phyloP scores from a whole-genome alignment of 2,329 filamentous ascomycete species.

The Calonectria naviculata region DNA sequence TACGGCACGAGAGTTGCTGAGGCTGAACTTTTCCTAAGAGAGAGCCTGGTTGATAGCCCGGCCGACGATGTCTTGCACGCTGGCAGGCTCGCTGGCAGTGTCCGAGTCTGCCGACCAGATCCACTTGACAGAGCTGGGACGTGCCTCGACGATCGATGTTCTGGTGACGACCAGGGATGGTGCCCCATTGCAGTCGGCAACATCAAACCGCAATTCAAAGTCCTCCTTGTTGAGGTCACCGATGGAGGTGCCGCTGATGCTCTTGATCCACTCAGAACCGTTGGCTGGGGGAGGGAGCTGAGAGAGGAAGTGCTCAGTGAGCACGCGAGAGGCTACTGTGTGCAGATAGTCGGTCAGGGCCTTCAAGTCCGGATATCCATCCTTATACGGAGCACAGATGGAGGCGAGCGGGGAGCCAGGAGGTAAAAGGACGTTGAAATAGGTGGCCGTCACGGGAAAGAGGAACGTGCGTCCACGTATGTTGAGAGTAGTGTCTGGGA shows the following conservation, averaged over 20 bases:
- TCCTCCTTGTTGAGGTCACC: constrained; percentile 40
- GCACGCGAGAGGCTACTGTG: constrained; percentile 53
- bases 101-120: constrained; percentile 40
- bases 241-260: constrained; percentile 47
- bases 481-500: constrained; percentile 53
- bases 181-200: constrained; percentile 35
- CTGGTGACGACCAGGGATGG: constrained; percentile 37
- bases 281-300: constrained; percentile 25
- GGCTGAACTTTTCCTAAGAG: constrained; percentile 26
- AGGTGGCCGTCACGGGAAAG: constrained; percentile 56
- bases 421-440: constrained; percentile 56
- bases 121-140: constrained; percentile 39
- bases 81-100: constrained; percentile 21
- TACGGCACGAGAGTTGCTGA: background rate
- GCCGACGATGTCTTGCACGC: constrained; percentile 38
- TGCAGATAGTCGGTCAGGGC: constrained; percentile 60
- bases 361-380: constrained; percentile 56
- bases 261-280: constrained; percentile 41
- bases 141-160: constrained; percentile 27
- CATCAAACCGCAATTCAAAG: constrained; percentile 45
- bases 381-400: constrained; percentile 55
- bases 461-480: constrained; percentile 59
- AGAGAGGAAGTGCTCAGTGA: constrained; percentile 50
- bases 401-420: constrained; percentile 48
- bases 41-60: constrained; percentile 25